These are phyloP conservation scores for Kwoniella pini DNA, from an alignment of 768 basidiomycete species.

Conservation along the genomic window DNA sequence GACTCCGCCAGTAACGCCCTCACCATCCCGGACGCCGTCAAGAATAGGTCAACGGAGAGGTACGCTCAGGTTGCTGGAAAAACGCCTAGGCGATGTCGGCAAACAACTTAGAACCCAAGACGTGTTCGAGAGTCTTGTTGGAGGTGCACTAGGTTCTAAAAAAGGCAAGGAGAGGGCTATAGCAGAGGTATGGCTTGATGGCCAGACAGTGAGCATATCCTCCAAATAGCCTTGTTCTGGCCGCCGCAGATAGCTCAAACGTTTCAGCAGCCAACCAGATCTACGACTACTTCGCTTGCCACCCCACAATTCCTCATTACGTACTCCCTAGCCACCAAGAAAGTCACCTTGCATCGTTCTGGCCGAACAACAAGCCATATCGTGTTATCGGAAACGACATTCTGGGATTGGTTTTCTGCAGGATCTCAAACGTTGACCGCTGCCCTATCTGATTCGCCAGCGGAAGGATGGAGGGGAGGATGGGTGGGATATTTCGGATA, in stretches of 20 bases:
- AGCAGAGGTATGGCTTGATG: conserved; percentile 54
- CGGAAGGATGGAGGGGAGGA: conserved; percentile 44
- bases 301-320: conserved; percentile 47
- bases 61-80: conserved; percentile 24
- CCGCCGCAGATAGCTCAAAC: neutral
- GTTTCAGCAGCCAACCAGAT: conserved; percentile 37
- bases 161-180: conserved; percentile 40
- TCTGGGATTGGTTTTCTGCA: conserved; percentile 50
- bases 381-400: conserved; percentile 30
- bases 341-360: conserved; percentile 37
- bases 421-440: conserved; percentile 21
- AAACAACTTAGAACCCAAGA: conserved; percentile 28
- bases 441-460: neutral
- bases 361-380: neutral
- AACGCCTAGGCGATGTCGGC: conserved; percentile 30
- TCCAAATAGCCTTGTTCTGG: neutral
- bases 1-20: conserved; percentile 32
- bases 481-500: conserved; percentile 56
- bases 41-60: neutral
- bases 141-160: conserved; percentile 1
- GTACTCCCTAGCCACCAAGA: conserved; percentile 37
- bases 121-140: conserved; percentile 40
- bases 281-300: conserved; percentile 48
- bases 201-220: conserved; percentile 45
- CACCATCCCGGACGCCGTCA: conserved; percentile 11